Evolutionary conservation across 78 protist genomes (phyloP).

Genomic region (Blattamonas nauphoetae): DNA sequence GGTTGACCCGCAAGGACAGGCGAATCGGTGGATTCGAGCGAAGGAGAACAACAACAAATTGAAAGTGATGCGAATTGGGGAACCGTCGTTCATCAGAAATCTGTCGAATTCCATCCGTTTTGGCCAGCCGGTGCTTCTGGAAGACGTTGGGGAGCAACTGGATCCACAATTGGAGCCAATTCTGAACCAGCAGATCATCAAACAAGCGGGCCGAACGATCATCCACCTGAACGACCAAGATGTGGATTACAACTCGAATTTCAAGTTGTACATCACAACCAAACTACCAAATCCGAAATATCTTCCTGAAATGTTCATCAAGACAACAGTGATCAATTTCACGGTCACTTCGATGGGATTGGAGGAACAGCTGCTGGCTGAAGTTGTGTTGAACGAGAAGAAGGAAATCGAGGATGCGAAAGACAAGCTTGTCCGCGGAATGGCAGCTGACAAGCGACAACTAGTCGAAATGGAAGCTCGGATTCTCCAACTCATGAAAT

Average conservation of each 20-base stretch:
- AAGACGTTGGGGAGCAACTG: conserved; percentile 63
- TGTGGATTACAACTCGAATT: conserved; percentile 43
- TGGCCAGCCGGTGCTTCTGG: conserved; percentile 71
- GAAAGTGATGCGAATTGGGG: conserved; percentile 32
- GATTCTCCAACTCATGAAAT: conserved; percentile 47
- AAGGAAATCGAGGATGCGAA: conserved; percentile 39
- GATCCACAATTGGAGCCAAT: conserved; percentile 76
- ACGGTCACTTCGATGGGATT: conserved; percentile 64
- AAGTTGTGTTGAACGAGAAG: conserved; percentile 52
- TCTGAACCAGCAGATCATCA: conserved; percentile 38
- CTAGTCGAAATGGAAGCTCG: conserved; percentile 52
- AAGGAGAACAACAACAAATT: conserved; percentile 32
- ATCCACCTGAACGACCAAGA: conserved; percentile 40
- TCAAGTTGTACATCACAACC: conserved; percentile 60
- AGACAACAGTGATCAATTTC: conserved; percentile 62
- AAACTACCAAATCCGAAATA: conserved; percentile 67
- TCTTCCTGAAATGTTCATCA: conserved; percentile 59
- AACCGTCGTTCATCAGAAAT: conserved; percentile 24
- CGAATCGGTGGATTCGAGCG: conserved; percentile 60
- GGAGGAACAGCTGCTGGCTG: conserved; percentile 68
- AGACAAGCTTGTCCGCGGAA: conserved; percentile 35
- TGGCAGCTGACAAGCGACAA: conserved; percentile 43
- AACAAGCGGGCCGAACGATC: conserved; percentile 15
- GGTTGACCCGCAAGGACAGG: conserved; percentile 60
- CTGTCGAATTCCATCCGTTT: conserved; percentile 55